Evolutionary conservation across 345 rosid genomes (phyloP), one percentile per base, ranked within the genome.

Genomic region (Mercurialis annua): DNA sequence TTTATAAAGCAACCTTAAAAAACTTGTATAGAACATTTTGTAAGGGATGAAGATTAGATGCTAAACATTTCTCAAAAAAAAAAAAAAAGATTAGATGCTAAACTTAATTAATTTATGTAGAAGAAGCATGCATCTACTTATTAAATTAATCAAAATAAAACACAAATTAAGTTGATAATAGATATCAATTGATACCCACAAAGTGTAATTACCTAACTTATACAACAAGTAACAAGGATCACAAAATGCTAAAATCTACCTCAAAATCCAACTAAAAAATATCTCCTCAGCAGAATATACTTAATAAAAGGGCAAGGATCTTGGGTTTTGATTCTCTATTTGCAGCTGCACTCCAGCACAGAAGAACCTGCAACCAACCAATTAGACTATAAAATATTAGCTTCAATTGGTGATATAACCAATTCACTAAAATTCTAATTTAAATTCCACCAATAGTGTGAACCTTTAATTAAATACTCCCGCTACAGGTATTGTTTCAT

Each of bases 201-300:
- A 54, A 53, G 15, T 61, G 69, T 29, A 68, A 67, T 56, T 69
- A 66, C 77, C n/a, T n/a, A 75, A 68, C 53, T 51, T 62, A 60
- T 67, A 74, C 29, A 17, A 48, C 61, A 34, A 4, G 46, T 48
- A 64, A 71, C 30, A 74, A 71, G 58, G 38, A 48, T 67, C 67
- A 59, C 60, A 59, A 67, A 67, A 51, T 49, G 73, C 71, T 65
- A 72, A 65, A 46, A 40, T 8, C 2, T 40, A 4, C 9, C 30
- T 59, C 61, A 59, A 63, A 26, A 62, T 76, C 54, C 52, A 26
- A 67, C 65, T 48, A 54, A 40, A 7, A 7, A 59, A 76, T 34
- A 50, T 64, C 51, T 27, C 55, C 61, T 33, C 46, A 59, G 49
- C 20, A 66, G 33, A 62, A 56, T 40, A 40, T 9, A 42, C 27